phyloP scores from a whole-genome alignment of 2,329 filamentous ascomycete species.

The Hymenoscyphus linearis region DNA sequence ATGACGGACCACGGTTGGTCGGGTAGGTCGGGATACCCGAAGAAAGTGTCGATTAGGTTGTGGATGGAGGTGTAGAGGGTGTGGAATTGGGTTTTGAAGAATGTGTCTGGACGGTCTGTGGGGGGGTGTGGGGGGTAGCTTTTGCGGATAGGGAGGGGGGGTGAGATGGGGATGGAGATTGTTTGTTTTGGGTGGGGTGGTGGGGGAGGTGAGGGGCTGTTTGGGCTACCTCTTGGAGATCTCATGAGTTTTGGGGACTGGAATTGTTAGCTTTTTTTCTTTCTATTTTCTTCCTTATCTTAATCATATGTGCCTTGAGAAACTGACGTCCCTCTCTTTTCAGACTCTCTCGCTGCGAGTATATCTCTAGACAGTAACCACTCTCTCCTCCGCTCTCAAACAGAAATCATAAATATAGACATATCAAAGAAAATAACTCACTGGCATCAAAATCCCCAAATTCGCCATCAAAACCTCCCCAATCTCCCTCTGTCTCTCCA shows the following conservation, averaged over 20 bases:
- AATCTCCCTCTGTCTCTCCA: not conserved
- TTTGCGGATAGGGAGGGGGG: conserved; percentile 13
- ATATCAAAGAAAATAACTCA: not conserved
- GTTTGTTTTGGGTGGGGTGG: not conserved
- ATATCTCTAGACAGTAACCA: not conserved
- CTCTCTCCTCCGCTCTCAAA: not conserved
- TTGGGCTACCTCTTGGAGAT: not conserved
- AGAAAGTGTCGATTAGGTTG: conserved; percentile 13
- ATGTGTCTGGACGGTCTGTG: conserved; percentile 19
- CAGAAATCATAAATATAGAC: not conserved
- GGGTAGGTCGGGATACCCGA: conserved; percentile 13
- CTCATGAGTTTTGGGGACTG: not conserved
- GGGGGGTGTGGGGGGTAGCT: conserved; percentile 14
- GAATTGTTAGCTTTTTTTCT: not conserved
- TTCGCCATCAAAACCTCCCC: no score
- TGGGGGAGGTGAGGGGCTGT: not conserved
- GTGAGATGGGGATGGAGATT: not conserved
- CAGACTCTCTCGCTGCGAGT: no score
- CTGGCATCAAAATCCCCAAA: not conserved
- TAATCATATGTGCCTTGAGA: no score
- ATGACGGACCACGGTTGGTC: not conserved
- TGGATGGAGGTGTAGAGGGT: conserved; percentile 10
- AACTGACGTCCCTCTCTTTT: no score
- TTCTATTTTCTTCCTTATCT: no score
- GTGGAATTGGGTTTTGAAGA: conserved; percentile 19